Percentiles rank a stretch among this genome's conserved stretches.
phyloP scores from a whole-genome alignment of 2,329 filamentous ascomycete species.

The Teratosphaeria pseudoeucalypti region DNA sequence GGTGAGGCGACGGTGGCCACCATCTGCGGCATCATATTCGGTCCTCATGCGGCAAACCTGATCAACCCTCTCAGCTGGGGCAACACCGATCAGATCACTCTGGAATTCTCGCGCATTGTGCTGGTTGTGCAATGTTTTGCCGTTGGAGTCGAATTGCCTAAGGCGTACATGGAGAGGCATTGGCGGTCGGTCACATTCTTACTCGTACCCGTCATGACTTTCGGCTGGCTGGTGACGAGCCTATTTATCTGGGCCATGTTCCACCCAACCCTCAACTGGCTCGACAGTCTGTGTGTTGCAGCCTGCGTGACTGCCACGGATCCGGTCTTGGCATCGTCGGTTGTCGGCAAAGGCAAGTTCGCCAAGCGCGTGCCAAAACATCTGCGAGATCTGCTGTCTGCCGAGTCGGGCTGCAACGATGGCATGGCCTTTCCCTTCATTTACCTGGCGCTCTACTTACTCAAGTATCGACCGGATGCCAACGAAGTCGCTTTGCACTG shows the following conservation, averaged over 20 bases:
- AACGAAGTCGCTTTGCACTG: constrained; percentile 68
- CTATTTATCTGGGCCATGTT: constrained; percentile 89
- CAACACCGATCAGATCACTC: constrained; percentile 72
- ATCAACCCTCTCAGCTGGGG: constrained; percentile 71
- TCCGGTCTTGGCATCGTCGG: constrained; percentile 90
- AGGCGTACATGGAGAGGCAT: constrained; percentile 94
- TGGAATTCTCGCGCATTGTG: constrained; percentile 82
- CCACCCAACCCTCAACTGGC: constrained; percentile 65
- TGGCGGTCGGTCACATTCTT: constrained; percentile 87
- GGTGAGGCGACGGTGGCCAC: constrained; percentile 94
- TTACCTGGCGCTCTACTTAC: constrained; percentile 82
- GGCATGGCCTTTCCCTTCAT: constrained; percentile 99
- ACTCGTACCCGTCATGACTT: constrained; percentile 92
- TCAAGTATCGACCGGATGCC: constrained; percentile 64
- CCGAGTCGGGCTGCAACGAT: constrained; percentile 97
- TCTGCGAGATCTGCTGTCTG: constrained; percentile 85
- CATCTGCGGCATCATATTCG: constrained; percentile 78
- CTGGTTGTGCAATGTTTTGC: constrained; percentile 89
- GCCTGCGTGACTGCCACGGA: constrained; percentile 97
- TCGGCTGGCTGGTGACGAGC: constrained; percentile 86
- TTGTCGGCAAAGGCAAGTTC: constrained; percentile 98
- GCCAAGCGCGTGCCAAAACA: constrained; percentile 96
- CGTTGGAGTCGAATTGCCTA: constrained; percentile 80
- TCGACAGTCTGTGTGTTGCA: constrained; percentile 76
- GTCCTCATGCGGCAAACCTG: constrained; percentile 70